phyloP scores from a whole-genome alignment of 768 basidiomycete genomes.

The Macrolepiota dolichaula region DNA sequence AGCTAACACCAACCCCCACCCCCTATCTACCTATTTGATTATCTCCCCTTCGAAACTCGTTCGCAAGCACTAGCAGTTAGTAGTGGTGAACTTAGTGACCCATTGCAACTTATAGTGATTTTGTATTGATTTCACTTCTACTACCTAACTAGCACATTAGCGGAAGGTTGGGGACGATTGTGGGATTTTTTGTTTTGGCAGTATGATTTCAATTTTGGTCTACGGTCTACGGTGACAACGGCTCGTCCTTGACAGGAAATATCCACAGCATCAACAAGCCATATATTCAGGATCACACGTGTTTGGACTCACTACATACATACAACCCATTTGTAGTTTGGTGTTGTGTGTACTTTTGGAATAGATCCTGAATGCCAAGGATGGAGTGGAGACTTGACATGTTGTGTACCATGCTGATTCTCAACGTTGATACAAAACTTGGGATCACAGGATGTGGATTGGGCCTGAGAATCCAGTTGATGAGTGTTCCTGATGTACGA shows the following conservation, averaged over 20 bases:
- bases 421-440: neutral
- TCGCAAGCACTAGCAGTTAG: too few species aligned
- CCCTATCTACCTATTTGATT: too few species aligned
- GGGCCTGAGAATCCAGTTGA: neutral
- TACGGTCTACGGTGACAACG: neutral
- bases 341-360: neutral
- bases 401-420: neutral
- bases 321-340: constrained; percentile 1
- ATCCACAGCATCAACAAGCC: too few species aligned
- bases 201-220: too few species aligned
- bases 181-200: too few species aligned
- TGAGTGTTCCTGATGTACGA: neutral
- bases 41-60: too few species aligned
- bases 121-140: too few species aligned
- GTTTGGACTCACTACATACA: neutral
- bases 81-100: too few species aligned
- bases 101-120: too few species aligned
- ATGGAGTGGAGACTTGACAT: neutral
- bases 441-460: neutral
- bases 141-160: too few species aligned
- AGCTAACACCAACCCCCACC: too few species aligned
- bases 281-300: neutral
- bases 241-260: too few species aligned
- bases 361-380: neutral
- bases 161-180: neutral